phyloP scores from a whole-genome alignment of 208 protist species.

The Endotrypanum monterogeii region DNA sequence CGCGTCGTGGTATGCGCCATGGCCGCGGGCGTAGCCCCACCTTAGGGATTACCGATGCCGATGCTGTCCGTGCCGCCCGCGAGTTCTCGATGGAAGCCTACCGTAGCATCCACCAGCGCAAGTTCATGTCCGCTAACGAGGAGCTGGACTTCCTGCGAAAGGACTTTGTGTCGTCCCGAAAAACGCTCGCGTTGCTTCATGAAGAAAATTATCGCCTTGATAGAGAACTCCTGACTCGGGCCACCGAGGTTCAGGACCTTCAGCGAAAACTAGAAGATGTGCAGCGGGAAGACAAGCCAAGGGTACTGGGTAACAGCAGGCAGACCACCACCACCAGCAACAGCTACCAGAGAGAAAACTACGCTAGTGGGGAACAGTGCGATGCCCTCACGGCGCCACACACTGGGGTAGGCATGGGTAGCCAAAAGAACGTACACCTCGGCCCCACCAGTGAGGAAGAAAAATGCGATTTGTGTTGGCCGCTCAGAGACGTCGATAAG shows the following conservation, averaged over 20 bases:
- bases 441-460: background rate
- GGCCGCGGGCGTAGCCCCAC: conserved; percentile 8
- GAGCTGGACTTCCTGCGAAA: conserved; percentile 72
- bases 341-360: background rate
- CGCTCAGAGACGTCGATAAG: background rate
- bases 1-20: background rate
- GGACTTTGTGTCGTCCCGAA: conserved; percentile 54
- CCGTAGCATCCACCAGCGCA: conserved; percentile 46
- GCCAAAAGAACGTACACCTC: background rate
- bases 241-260: conserved; percentile 39
- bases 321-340: conserved; percentile 6
- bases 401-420: background rate
- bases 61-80: conserved; percentile 24
- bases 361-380: background rate
- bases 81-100: conserved; percentile 57
- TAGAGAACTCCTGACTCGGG: conserved; percentile 37
- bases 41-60: conserved; percentile 10
- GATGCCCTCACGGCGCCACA: background rate
- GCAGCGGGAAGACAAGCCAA: conserved; percentile 4
- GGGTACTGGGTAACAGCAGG: background rate
- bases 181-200: conserved; percentile 51
- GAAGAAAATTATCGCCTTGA: conserved; percentile 58
- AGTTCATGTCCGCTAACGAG: conserved; percentile 63
- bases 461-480: background rate
- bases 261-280: conserved; percentile 15